phyloP scores from a whole-genome alignment of 768 basidiomycete species.

The Agaricus sinodeliciosus region DNA sequence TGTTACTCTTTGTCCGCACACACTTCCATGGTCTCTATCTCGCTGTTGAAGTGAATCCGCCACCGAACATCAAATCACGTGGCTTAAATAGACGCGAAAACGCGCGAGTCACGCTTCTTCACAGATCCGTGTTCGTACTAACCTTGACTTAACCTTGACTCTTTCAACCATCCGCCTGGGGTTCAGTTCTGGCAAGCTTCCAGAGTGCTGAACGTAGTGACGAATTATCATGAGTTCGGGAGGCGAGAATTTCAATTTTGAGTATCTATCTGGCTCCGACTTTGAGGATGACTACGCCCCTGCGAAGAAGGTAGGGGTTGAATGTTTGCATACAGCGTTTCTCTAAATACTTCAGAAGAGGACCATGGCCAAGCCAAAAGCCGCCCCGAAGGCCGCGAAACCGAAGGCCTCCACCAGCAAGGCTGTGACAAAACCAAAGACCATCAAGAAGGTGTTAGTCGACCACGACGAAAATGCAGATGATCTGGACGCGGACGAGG shows the following conservation, averaged over 20 bases:
- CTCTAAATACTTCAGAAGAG: constrained; percentile 22
- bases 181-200: neutral
- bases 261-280: constrained; percentile 52
- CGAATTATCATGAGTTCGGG: constrained; percentile 63
- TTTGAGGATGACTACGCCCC: constrained; percentile 61
- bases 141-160: neutral
- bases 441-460: constrained; percentile 26
- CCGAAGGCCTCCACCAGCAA: constrained; percentile 2
- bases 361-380: constrained; percentile 26
- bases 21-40: too few species aligned
- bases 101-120: constrained; percentile 1
- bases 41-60: too few species aligned
- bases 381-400: constrained; percentile 15
- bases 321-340: neutral
- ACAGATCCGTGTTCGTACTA: neutral
- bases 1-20: too few species aligned
- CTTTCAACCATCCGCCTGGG: neutral
- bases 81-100: neutral
- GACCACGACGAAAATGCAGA: constrained; percentile 62
- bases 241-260: constrained; percentile 60
- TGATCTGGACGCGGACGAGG: constrained; percentile 31
- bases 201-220: neutral
- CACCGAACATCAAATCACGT: constrained; percentile 4
- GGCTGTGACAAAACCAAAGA: constrained; percentile 1
- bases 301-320: constrained; percentile 41